Percentiles rank a stretch among this genome's conserved stretches.
Evolutionary conservation across 768 basidiomycete species (phyloP).

Genomic region (Kondoa malvinella): DNA sequence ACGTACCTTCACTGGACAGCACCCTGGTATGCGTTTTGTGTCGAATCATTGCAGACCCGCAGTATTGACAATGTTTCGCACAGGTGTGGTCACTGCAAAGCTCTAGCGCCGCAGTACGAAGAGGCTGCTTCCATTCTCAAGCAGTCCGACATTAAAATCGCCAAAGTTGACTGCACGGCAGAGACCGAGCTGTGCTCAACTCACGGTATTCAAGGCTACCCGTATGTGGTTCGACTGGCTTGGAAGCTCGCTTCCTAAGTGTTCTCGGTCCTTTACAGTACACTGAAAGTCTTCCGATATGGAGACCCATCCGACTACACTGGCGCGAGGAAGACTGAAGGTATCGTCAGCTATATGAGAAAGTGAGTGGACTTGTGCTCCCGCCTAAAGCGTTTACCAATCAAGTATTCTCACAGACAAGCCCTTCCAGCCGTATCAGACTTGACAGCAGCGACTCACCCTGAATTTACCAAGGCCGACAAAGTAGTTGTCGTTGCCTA

Average conservation of each 20-base stretch:
- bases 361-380: conserved; percentile 45
- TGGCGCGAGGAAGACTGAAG: conserved; percentile 84
- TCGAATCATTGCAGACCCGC: background rate
- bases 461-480: conserved; percentile 73
- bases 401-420: conserved; percentile 43
- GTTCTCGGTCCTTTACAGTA: conserved; percentile 37
- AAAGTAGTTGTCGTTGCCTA: conserved; percentile 80
- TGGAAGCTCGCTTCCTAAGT: background rate
- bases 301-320: conserved; percentile 63
- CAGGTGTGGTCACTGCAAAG: conserved; percentile 28
- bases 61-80: background rate
- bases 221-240: conserved; percentile 41
- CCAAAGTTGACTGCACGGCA: conserved; percentile 94
- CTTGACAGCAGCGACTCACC: conserved; percentile 56
- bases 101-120: conserved; percentile 30
- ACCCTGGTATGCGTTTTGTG: background rate
- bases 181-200: conserved; percentile 75
- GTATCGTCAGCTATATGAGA: conserved; percentile 88
- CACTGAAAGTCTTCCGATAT: conserved; percentile 77
- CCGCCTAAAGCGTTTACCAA: conserved; percentile 11
- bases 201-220: conserved; percentile 77
- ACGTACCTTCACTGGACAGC: background rate
- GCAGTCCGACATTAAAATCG: conserved; percentile 71
- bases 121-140: conserved; percentile 79
- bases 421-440: conserved; percentile 79